These are phyloP conservation scores for Apophysomyces ossiformis DNA, from an alignment of 371 early-diverging fungal genomes.

Conservation along the genomic window DNA sequence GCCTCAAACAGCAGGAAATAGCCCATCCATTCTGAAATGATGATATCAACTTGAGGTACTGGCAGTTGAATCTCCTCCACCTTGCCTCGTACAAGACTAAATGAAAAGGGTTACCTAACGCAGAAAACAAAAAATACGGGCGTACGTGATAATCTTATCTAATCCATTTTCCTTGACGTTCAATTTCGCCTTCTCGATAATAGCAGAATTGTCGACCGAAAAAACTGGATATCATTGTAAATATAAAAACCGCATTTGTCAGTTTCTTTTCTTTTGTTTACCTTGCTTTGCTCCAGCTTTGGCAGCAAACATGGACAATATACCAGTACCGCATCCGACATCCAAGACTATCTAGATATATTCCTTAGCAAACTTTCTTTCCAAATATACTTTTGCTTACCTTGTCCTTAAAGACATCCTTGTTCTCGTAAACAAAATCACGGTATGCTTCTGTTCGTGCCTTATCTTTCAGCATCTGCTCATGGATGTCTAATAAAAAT, in stretches of 20 bases:
- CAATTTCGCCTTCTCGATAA: conserved; percentile 80
- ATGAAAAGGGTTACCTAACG: not conserved
- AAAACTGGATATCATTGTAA: conserved; percentile 50
- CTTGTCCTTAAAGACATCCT: conserved; percentile 86
- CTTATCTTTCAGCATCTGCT: conserved; percentile 74
- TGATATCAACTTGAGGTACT: conserved; percentile 82
- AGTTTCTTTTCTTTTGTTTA: not conserved
- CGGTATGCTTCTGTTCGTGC: conserved; percentile 84
- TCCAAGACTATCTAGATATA: conserved; percentile 30
- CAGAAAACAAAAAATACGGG: not conserved
- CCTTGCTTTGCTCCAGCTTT: conserved; percentile 64
- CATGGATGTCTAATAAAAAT: conserved; percentile 56
- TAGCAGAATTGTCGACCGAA: conserved; percentile 86
- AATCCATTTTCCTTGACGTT: conserved; percentile 82
- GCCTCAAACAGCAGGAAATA: conserved; percentile 88
- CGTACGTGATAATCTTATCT: conserved; percentile 69
- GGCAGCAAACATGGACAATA: conserved; percentile 98
- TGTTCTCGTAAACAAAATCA: conserved; percentile 82
- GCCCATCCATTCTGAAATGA: conserved; percentile 94
- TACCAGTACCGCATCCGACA: conserved; percentile 98
- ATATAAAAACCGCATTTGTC: not conserved
- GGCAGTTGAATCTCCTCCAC: conserved; percentile 87
- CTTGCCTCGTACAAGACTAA: conserved; percentile 71
- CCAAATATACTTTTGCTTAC: conserved; percentile 25
- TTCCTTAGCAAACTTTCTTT: not conserved